These are phyloP conservation scores for Sclerotinia trifoliorum DNA, from an alignment of 2,329 filamentous ascomycete genomes.

Conservation along the genomic window DNA sequence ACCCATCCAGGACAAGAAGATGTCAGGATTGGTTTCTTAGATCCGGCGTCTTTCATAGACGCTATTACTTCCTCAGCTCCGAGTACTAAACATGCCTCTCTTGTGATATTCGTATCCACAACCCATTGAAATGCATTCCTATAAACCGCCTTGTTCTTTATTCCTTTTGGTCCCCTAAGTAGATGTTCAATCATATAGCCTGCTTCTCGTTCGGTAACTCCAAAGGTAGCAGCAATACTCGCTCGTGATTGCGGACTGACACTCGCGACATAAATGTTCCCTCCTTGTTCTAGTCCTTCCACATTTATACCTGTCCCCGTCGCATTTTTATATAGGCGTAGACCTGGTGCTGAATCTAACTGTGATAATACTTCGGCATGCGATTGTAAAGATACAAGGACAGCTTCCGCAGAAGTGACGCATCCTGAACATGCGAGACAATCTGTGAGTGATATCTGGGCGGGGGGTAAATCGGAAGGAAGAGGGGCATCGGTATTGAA, in stretches of 20 bases:
- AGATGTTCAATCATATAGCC: slow-evolving; percentile 81
- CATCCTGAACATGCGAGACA: slow-evolving; percentile 97
- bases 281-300: slow-evolving; percentile 54
- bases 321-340: slow-evolving; percentile 33
- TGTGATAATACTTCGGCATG: slow-evolving; percentile 86
- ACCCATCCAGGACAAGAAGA: slow-evolving; percentile 97
- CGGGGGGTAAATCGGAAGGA: slow-evolving; percentile 61
- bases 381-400: slow-evolving; percentile 92
- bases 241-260: slow-evolving; percentile 89
- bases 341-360: slow-evolving; percentile 64
- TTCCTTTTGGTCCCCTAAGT: slow-evolving; percentile 66
- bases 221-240: slow-evolving; percentile 81
- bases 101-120: slow-evolving; percentile 80
- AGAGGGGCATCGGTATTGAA: slow-evolving; percentile 75
- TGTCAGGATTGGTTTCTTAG: slow-evolving; percentile 66
- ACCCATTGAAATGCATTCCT: slow-evolving; percentile 84
- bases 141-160: slow-evolving; percentile 68
- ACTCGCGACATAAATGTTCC: slow-evolving; percentile 87
- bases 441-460: slow-evolving; percentile 93
- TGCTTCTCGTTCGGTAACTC: slow-evolving; percentile 69
- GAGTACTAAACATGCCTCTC: slow-evolving; percentile 79
- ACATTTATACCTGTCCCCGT: slow-evolving; percentile 44
- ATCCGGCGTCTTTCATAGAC: slow-evolving; percentile 34
- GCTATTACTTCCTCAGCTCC: slow-evolving; percentile 69
- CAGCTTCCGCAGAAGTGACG: slow-evolving; percentile 94